Percentiles rank a stretch among this genome's conserved stretches.
These are phyloP conservation scores for Tolypocladium pustulatum DNA, from an alignment of 2,329 filamentous ascomycete species.

Conservation along the genomic window DNA sequence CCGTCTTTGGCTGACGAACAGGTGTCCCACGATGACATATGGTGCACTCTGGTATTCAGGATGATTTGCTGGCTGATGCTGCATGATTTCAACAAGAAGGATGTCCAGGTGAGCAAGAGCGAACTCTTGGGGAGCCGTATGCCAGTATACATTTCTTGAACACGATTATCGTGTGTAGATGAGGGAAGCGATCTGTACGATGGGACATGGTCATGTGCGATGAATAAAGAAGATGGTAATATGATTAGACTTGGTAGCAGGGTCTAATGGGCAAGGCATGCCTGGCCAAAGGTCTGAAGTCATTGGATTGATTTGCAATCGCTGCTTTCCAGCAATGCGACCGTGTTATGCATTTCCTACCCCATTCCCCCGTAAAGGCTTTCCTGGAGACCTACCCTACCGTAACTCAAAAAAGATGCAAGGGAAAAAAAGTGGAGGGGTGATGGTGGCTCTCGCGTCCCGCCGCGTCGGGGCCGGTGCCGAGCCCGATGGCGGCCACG, in stretches of 20 bases:
- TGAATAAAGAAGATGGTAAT: too few species aligned
- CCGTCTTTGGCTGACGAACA: constrained; percentile 11
- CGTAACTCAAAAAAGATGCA: background rate
- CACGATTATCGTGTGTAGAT: background rate
- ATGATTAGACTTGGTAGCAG: background rate
- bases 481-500: background rate
- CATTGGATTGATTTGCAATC: too few species aligned
- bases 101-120: constrained; percentile 41
- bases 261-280: background rate
- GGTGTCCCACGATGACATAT: constrained; percentile 31
- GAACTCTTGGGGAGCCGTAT: constrained; percentile 43
- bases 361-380: too few species aligned
- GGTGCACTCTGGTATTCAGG: constrained; percentile 43
- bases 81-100: constrained; percentile 45
- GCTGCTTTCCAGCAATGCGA: too few species aligned
- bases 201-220: too few species aligned
- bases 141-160: constrained; percentile 40
- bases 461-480: background rate
- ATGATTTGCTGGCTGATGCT: constrained; percentile 50
- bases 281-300: too few species aligned
- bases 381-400: too few species aligned
- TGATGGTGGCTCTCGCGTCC: background rate
- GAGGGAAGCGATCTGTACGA: too few species aligned
- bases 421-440: background rate
- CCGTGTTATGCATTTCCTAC: too few species aligned